phyloP scores from a whole-genome alignment of 1,139 yeast species.

The Candida freyschussii region DNA sequence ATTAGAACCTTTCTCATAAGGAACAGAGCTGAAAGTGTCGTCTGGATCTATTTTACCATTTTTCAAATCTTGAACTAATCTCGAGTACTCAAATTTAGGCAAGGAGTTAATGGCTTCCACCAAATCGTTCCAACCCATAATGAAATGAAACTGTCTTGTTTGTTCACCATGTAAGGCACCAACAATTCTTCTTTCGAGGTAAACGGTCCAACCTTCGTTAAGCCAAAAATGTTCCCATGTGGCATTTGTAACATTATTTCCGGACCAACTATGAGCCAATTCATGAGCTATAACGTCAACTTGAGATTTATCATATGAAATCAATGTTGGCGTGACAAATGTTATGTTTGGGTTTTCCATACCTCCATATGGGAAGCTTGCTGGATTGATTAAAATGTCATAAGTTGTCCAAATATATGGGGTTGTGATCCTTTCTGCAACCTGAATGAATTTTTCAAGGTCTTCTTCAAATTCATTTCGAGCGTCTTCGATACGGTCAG shows the following conservation, averaged over 20 bases:
- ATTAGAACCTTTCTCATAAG: constrained; percentile 88
- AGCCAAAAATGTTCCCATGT: constrained; percentile 95
- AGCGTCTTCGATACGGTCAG: constrained; percentile 59
- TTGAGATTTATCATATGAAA: constrained; percentile 81
- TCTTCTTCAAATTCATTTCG: constrained; percentile 79
- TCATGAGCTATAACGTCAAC: constrained; percentile 91
- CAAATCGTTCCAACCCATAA: constrained; percentile 85
- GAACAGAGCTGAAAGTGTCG: constrained; percentile 82
- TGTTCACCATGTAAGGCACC: constrained; percentile 48
- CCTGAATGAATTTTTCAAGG: constrained; percentile 69
- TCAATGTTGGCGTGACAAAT: constrained; percentile 85
- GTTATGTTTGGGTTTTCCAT: constrained; percentile 95
- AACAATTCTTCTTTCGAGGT: constrained; percentile 77
- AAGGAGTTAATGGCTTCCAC: constrained; percentile 59
- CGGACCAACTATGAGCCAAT: constrained; percentile 90
- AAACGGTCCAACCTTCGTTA: constrained; percentile 96
- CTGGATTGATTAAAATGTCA: constrained; percentile 76
- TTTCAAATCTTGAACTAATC: constrained; percentile 64
- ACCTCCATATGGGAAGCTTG: constrained; percentile 90
- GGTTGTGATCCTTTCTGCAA: constrained; percentile 79
- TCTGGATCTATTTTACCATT: constrained; percentile 69
- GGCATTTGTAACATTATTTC: constrained; percentile 82
- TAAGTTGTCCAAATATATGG: constrained; percentile 83
- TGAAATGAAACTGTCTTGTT: constrained; percentile 73
- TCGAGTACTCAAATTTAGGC: constrained; percentile 49